These are phyloP conservation scores for Trichophyton simii DNA, from an alignment of 2,329 filamentous ascomycete species.

Conservation along the genomic window DNA sequence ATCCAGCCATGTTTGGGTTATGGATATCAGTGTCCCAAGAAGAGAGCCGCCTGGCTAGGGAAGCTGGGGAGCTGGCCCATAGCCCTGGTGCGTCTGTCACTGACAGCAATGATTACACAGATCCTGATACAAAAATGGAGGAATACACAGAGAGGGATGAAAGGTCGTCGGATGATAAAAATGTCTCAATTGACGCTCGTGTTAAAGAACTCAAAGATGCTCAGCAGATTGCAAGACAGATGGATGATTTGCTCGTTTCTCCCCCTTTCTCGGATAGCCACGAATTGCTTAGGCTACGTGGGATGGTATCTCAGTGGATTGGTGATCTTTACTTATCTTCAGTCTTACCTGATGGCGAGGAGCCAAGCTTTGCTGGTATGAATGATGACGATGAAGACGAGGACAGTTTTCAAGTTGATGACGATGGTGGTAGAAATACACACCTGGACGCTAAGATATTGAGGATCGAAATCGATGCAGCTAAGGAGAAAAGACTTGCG, in stretches of 20 bases:
- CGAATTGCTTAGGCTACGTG: slow-evolving; percentile 57
- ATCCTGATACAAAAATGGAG: slow-evolving; percentile 17
- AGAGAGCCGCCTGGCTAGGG: slow-evolving; percentile 40
- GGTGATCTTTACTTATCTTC: slow-evolving; percentile 47
- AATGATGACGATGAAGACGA: slow-evolving; percentile 1
- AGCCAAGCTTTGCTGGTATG: not conserved
- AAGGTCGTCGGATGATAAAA: slow-evolving; percentile 12
- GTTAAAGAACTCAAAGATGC: slow-evolving; percentile 48
- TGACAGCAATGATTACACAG: slow-evolving; percentile 20
- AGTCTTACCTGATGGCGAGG: slow-evolving; percentile 16
- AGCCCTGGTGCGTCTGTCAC: slow-evolving; percentile 18
- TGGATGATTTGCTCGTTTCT: slow-evolving; percentile 59
- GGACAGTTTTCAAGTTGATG: not conserved
- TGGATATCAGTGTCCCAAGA: slow-evolving; percentile 66
- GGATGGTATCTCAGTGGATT: slow-evolving; percentile 62
- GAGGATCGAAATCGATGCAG: slow-evolving; percentile 22
- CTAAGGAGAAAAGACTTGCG: slow-evolving; percentile 22
- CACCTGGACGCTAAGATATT: slow-evolving; percentile 19
- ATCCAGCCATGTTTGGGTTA: slow-evolving; percentile 64
- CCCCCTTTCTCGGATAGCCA: slow-evolving; percentile 57
- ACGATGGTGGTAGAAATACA: slow-evolving; percentile 13
- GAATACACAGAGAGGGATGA: not conserved
- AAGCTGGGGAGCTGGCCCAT: slow-evolving; percentile 19
- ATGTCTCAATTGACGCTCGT: slow-evolving; percentile 26
- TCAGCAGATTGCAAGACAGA: slow-evolving; percentile 49